These are phyloP conservation scores for Stachybotrys echinatus DNA, from an alignment of 2,329 filamentous ascomycete genomes.

Conservation along the genomic window DNA sequence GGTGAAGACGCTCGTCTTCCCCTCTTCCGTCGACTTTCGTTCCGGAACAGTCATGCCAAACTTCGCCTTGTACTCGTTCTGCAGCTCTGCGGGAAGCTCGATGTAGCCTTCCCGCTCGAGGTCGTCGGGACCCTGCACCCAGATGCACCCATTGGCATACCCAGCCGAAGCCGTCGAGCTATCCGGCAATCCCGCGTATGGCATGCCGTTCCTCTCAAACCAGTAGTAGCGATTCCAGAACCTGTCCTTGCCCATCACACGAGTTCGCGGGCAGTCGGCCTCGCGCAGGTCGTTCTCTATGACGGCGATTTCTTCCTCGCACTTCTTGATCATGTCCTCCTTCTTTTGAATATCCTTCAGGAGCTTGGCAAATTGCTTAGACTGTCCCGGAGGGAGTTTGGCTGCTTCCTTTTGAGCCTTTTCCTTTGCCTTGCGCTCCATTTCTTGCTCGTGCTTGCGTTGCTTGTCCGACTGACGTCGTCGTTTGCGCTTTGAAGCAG, in stretches of 20 bases:
- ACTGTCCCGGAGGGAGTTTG: constrained; percentile 63
- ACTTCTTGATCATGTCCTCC: constrained; percentile 71
- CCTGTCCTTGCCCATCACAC: constrained; percentile 85
- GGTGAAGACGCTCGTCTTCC: constrained; percentile 67
- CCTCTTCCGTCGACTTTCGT: constrained; percentile 82
- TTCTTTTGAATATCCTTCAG: constrained; percentile 86
- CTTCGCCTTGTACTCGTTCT: constrained; percentile 68
- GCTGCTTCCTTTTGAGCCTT: constrained; percentile 62
- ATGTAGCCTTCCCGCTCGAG: constrained; percentile 84
- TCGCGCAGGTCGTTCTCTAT: constrained; percentile 91
- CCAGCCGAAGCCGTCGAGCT: constrained; percentile 83
- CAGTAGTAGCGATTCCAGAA: constrained; percentile 99
- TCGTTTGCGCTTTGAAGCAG: constrained; percentile 40
- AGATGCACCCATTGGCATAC: constrained; percentile 92
- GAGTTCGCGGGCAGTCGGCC: constrained; percentile 86
- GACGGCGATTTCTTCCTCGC: constrained; percentile 78
- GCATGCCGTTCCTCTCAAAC: constrained; percentile 99
- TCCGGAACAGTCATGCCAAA: constrained; percentile 82
- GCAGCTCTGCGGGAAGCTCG: constrained; percentile 64
- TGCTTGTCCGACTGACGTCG: constrained; percentile 61
- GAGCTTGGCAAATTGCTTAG: constrained; percentile 84
- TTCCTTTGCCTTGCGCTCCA: constrained; percentile 48
- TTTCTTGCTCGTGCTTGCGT: constrained; percentile 72
- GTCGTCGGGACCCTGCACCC: constrained; percentile 92
- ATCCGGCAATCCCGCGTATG: constrained; percentile 78